phyloP scores from a whole-genome alignment of 2,329 filamentous ascomycete genomes.

The Aphanocladium album region DNA sequence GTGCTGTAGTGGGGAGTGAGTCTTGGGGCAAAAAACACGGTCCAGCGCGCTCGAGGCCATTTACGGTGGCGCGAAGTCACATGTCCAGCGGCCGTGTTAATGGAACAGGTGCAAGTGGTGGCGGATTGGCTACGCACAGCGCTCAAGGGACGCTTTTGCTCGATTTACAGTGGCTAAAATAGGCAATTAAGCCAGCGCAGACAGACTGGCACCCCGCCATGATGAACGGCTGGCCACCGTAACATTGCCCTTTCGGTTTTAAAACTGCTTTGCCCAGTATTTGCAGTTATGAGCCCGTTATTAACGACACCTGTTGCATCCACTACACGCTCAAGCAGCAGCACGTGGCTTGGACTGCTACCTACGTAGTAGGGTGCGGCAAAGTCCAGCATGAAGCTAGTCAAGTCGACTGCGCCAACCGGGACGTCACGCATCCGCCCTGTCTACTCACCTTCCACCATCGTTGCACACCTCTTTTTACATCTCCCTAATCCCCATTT shows the following conservation, averaged over 20 bases:
- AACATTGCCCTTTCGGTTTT: neutral
- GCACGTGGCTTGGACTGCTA: neutral
- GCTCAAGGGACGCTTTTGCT: neutral
- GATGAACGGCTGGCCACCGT: neutral
- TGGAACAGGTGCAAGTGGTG: neutral
- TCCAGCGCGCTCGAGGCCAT: conserved; percentile 18
- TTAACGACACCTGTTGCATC: neutral
- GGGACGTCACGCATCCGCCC: conserved; percentile 1
- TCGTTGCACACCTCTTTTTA: neutral
- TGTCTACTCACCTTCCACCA: neutral
- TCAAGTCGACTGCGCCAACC: neutral
- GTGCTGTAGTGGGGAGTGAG: conserved; percentile 15
- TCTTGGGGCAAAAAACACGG: conserved; percentile 15
- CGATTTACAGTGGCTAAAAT: neutral
- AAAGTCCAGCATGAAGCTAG: neutral
- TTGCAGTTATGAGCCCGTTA: neutral
- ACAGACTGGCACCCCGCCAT: neutral
- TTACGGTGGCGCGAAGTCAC: conserved; percentile 27
- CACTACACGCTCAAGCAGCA: neutral
- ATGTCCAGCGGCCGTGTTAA: conserved; percentile 16
- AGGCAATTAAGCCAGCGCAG: neutral
- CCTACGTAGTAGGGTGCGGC: neutral
- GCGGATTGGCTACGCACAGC: neutral
- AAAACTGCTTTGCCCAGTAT: too few relatives aligned
- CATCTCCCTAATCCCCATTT: neutral